These are phyloP conservation scores for Rickenella mellea DNA, from an alignment of 768 basidiomycete species.

Conservation along the genomic window DNA sequence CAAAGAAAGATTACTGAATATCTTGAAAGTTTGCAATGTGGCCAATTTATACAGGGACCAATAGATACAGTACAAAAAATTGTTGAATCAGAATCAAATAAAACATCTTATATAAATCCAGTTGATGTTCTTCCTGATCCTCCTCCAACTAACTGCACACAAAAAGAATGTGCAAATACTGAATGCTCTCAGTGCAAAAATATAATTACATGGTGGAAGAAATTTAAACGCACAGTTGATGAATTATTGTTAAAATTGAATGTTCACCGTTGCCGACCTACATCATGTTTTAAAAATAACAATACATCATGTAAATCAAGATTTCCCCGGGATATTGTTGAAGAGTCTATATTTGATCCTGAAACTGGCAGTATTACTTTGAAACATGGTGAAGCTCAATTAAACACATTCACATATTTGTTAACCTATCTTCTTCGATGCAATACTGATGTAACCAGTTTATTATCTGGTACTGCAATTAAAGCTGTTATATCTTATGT, in stretches of 20 bases:
- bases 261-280: slow-evolving; percentile 17
- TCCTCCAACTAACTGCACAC: slow-evolving; percentile 10
- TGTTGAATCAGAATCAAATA: slow-evolving; percentile 1
- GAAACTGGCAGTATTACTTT: slow-evolving; percentile 17
- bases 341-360: slow-evolving; percentile 19
- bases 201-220: slow-evolving; percentile 8
- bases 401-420: slow-evolving; percentile 24
- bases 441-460: slow-evolving; percentile 29
- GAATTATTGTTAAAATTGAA: slow-evolving; percentile 20
- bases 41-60: slow-evolving; percentile 20
- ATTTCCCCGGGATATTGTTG: slow-evolving; percentile 23
- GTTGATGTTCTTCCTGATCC: slow-evolving; percentile 14
- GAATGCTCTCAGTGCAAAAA: slow-evolving; percentile 14
- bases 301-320: slow-evolving; percentile 22
- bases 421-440: slow-evolving; percentile 25
- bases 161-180: neutral
- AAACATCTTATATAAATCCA: slow-evolving; percentile 10
- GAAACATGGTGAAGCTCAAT: slow-evolving; percentile 22
- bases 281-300: slow-evolving; percentile 18
- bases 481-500: slow-evolving; percentile 29
- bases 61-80: slow-evolving; percentile 9
- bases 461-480: slow-evolving; percentile 30
- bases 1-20: slow-evolving; percentile 17
- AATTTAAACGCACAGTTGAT: slow-evolving; percentile 15
- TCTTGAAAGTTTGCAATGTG: slow-evolving; percentile 21